These are phyloP conservation scores for Patellaria atrata DNA, from an alignment of 495 filamentous ascomycete species.

Conservation along the genomic window DNA sequence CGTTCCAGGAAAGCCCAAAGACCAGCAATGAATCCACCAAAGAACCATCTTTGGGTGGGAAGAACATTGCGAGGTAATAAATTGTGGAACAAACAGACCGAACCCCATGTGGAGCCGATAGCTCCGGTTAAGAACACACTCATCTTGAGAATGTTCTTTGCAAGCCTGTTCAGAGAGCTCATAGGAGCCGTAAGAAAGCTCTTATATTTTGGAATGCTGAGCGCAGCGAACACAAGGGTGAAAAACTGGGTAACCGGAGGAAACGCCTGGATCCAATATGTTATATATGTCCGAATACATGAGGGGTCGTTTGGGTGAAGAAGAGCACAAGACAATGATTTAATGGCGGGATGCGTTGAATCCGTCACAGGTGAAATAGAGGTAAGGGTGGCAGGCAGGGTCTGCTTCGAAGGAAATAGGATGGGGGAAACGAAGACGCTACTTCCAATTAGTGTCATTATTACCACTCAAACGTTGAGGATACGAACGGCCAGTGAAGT, in stretches of 20 bases:
- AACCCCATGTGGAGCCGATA: slow-evolving; percentile 70
- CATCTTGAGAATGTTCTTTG: slow-evolving; percentile 48
- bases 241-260: slow-evolving; percentile 65
- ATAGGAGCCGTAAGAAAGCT: slow-evolving; percentile 51
- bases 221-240: slow-evolving; percentile 49
- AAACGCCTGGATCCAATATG: slow-evolving; percentile 67
- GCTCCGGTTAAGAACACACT: slow-evolving; percentile 61
- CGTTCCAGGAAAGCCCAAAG: slow-evolving; percentile 64
- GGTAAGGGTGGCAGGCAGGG: slow-evolving; percentile 49
- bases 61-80: slow-evolving; percentile 59
- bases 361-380: slow-evolving; percentile 65
- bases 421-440: slow-evolving; percentile 72
- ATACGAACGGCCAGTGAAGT: slow-evolving; percentile 68
- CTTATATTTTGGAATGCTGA: slow-evolving; percentile 53
- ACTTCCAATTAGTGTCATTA: slow-evolving; percentile 9
- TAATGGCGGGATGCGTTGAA: slow-evolving; percentile 71
- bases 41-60: slow-evolving; percentile 72
- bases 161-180: slow-evolving; percentile 46
- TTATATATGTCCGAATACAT: slow-evolving; percentile 71
- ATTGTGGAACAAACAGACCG: slow-evolving; percentile 72
- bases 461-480: background rate
- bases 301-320: slow-evolving; percentile 82
- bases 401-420: slow-evolving; percentile 51
- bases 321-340: slow-evolving; percentile 70
- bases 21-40: slow-evolving; percentile 74